Conservation (phyloP, 805 yeast genomes). For the Lipomyces yamanashiensis region DNA sequence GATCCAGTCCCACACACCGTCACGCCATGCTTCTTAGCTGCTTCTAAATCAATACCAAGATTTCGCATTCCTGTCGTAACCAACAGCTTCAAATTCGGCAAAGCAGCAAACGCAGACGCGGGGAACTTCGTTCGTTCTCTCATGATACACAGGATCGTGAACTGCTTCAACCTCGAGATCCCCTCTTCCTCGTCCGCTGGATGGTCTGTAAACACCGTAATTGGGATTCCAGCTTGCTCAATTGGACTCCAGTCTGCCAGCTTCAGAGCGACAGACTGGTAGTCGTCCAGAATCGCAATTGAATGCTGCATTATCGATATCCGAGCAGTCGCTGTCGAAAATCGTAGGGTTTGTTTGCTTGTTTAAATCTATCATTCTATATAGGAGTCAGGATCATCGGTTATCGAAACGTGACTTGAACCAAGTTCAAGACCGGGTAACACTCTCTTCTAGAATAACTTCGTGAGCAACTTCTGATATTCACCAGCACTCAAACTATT, state of each 20-base stretch:
- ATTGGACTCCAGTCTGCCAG: conserved; percentile 36
- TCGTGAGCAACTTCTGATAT: background rate
- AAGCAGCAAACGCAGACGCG: conserved; percentile 14
- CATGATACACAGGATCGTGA: conserved; percentile 34
- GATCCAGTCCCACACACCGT: conserved; percentile 29
- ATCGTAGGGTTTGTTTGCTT: too few relatives aligned
- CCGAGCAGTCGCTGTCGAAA: background rate
- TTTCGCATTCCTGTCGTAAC: conserved; percentile 37
- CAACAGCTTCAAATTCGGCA: conserved; percentile 37
- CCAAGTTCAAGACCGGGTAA: too few relatives aligned
- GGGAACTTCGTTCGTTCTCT: conserved; percentile 38
- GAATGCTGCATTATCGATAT: conserved; percentile 1
- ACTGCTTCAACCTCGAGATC: conserved; percentile 29
- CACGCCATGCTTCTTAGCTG: conserved; percentile 33
- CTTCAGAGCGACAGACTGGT: conserved; percentile 33
- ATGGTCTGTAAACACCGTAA: conserved; percentile 35
- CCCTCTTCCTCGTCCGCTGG: conserved; percentile 15
- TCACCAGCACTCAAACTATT: background rate
- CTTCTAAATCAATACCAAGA: conserved; percentile 33
- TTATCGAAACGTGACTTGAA: too few relatives aligned
- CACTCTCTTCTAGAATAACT: too few relatives aligned
- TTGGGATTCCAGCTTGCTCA: conserved; percentile 11
- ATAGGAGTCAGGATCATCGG: too few relatives aligned
- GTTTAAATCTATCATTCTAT: too few relatives aligned
- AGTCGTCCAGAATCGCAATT: conserved; percentile 38